phyloP scores from a whole-genome alignment of 345 rosid genomes.

The Mallotus nudiflorus region DNA sequence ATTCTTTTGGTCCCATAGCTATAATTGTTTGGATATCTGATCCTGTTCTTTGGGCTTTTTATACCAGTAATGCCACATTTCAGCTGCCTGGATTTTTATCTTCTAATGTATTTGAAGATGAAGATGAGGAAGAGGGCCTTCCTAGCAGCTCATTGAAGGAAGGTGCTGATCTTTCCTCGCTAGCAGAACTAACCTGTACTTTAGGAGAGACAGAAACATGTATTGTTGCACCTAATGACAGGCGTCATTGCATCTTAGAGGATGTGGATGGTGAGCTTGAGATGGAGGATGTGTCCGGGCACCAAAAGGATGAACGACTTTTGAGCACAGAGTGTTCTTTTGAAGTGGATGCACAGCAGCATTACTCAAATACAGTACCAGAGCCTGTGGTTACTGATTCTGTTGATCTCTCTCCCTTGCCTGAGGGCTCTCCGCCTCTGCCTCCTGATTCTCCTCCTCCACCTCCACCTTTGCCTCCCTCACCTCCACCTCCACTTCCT shows the following conservation, averaged over 20 bases:
- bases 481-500: conserved; percentile 61
- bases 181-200: conserved; percentile 37
- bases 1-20: neutral
- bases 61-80: conserved; percentile 78
- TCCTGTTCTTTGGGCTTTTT: conserved; percentile 22
- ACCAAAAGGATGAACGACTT: conserved; percentile 56
- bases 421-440: conserved; percentile 63
- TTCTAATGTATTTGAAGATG: conserved; percentile 62
- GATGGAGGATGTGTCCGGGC: conserved; percentile 83
- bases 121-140: conserved; percentile 54
- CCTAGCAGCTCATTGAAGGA: conserved; percentile 44
- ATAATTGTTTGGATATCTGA: neutral
- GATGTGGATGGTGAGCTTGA: conserved; percentile 86
- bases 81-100: conserved; percentile 76
- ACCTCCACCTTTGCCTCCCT: conserved; percentile 66
- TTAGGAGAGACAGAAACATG: conserved; percentile 48
- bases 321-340: conserved; percentile 17
- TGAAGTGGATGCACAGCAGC: conserved; percentile 41
- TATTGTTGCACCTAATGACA: conserved; percentile 49
- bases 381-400: conserved; percentile 39
- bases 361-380: conserved; percentile 26
- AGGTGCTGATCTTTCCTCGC: conserved; percentile 34
- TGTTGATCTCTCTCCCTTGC: conserved; percentile 38
- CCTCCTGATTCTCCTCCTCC: conserved; percentile 80
- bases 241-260: conserved; percentile 69